A percentile compares a stretch with the other conserved stretches of the same genome.
Conservation (phyloP, 2,329 filamentous ascomycete genomes). For the Dothideomycetidae sp. region DNA sequence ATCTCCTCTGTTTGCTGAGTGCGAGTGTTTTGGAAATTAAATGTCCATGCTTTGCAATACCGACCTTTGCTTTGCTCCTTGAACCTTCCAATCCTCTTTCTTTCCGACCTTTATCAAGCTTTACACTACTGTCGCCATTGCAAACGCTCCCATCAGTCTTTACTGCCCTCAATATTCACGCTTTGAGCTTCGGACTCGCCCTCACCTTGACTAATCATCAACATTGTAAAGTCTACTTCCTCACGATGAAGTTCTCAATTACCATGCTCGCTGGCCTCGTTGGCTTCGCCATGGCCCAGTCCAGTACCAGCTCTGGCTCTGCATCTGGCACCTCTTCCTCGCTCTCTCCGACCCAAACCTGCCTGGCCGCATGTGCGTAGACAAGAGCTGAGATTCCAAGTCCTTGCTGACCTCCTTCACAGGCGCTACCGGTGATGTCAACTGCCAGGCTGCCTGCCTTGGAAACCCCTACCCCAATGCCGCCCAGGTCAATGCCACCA, state of each 20-base stretch:
- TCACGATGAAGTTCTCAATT: slow-evolving; percentile 32
- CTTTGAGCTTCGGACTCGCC: too few relatives aligned
- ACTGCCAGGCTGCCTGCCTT: slow-evolving; percentile 38
- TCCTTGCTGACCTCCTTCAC: slow-evolving; percentile 19
- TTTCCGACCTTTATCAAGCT: too few relatives aligned
- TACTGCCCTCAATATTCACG: too few relatives aligned
- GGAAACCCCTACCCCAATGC: slow-evolving; percentile 38
- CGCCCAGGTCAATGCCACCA: slow-evolving; percentile 37
- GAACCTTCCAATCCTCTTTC: too few relatives aligned
- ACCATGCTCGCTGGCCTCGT: slow-evolving; percentile 30
- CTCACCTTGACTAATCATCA: too few relatives aligned
- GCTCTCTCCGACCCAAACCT: slow-evolving; percentile 21
- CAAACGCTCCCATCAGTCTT: too few relatives aligned
- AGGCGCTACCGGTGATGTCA: slow-evolving; percentile 33
- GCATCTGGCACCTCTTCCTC: slow-evolving; percentile 11
- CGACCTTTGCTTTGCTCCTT: too few relatives aligned
- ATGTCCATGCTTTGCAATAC: too few relatives aligned
- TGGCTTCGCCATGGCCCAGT: slow-evolving; percentile 28
- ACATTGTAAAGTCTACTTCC: too few relatives aligned
- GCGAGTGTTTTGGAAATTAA: too few relatives aligned
- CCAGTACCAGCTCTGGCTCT: slow-evolving; percentile 15
- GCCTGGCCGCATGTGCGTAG: slow-evolving; percentile 27
- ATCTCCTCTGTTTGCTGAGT: too few relatives aligned
- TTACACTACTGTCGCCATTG: too few relatives aligned
- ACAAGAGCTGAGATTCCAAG: neutral